Conservation (phyloP, 2,329 filamentous ascomycete genomes). For the Paraconiothyrium brasiliense region DNA sequence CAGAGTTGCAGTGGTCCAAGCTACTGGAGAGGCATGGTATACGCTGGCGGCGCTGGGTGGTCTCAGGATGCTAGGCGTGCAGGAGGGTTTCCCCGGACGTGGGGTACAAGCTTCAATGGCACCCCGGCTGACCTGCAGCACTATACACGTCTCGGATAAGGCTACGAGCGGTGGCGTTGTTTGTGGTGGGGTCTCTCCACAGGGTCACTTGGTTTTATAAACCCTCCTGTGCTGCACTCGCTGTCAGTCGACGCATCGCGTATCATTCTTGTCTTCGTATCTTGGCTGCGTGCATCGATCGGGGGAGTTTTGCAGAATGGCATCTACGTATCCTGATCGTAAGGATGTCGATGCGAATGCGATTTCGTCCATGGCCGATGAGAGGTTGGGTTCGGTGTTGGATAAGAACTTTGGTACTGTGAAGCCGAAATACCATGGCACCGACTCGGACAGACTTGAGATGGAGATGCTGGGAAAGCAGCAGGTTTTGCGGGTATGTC, state of each 20-base stretch:
- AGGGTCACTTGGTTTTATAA: not conserved
- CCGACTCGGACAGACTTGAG: constrained; percentile 9
- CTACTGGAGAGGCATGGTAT: not conserved
- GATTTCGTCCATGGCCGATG: not conserved
- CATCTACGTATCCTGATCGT: not conserved
- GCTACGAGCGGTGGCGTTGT: not conserved
- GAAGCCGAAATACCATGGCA: constrained; percentile 9
- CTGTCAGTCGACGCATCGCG: not conserved
- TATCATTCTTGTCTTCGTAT: not conserved
- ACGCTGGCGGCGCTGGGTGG: not conserved
- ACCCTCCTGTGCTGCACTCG: not conserved
- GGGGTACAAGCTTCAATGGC: not conserved
- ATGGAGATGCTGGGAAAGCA: constrained; percentile 16
- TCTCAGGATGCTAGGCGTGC: not conserved
- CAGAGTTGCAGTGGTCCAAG: not conserved
- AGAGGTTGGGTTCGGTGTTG: not conserved
- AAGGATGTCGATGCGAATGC: constrained; percentile 1
- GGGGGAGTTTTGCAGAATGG: not conserved
- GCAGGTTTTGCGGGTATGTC: constrained; percentile 13
- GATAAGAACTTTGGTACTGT: not conserved
- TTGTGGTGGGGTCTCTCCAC: not conserved
- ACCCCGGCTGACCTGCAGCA: constrained; percentile 8
- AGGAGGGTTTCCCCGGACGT: not conserved
- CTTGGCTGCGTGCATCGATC: not conserved
- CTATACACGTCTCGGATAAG: not conserved